Evolutionary conservation across 192 early-diverging fungal species (phyloP).

Genomic region (Lunasporangiospora selenospora): DNA sequence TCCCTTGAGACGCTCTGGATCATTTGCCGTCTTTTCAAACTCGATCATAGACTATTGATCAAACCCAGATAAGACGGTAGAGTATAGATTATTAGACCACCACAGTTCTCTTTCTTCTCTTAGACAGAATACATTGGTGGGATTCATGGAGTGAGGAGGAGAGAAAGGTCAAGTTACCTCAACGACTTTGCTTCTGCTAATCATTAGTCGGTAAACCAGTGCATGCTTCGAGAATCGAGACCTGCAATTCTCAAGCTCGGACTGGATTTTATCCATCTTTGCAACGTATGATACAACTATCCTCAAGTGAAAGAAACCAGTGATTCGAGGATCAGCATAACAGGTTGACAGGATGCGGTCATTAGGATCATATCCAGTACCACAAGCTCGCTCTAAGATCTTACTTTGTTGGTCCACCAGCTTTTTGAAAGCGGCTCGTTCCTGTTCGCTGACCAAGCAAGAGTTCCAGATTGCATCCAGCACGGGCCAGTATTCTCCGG

Average conservation of each 20-base stretch:
- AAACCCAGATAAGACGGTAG: neutral
- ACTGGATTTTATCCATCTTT: conserved; percentile 43
- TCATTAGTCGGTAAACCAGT: conserved; percentile 51
- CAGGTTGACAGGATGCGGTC: neutral
- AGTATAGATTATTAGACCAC: neutral
- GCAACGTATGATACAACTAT: conserved; percentile 16
- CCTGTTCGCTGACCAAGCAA: conserved; percentile 48
- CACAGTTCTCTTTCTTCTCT: too few relatives aligned
- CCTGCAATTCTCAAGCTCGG: conserved; percentile 19
- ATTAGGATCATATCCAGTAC: neutral
- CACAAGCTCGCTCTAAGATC: neutral
- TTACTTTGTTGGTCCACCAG: conserved; percentile 47
- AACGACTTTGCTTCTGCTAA: conserved; percentile 52
- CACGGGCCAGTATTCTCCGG: conserved; percentile 28
- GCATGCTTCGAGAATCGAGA: conserved; percentile 19
- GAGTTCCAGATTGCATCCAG: conserved; percentile 51
- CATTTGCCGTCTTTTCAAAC: conserved; percentile 79
- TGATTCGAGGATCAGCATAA: neutral
- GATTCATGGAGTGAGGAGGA: neutral
- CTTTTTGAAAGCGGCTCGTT: conserved; percentile 49
- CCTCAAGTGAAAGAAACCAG: neutral
- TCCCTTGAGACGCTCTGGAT: conserved; percentile 75
- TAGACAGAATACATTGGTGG: neutral
- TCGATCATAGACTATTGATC: conserved; percentile 66
- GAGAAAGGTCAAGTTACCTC: conserved; percentile 37